A percentile compares a stretch with the other conserved stretches of the same genome.
Evolutionary conservation across 108 stramenopile species (phyloP).

Genomic region (Skeletonema marinoi): DNA sequence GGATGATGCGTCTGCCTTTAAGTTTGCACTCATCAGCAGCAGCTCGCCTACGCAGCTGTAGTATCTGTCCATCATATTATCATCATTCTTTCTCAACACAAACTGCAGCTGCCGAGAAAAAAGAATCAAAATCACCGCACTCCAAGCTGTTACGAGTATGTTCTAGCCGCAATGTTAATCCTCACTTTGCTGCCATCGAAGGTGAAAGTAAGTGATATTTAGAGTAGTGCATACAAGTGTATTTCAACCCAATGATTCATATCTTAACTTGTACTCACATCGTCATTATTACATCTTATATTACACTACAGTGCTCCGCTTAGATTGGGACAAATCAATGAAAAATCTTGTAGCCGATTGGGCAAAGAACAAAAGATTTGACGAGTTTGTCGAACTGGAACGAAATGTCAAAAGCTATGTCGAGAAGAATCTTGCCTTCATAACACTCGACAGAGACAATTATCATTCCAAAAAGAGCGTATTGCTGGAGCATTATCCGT

Average conservation of each 20-base stretch:
- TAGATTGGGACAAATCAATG: conserved; percentile 15
- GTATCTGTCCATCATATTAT: background rate
- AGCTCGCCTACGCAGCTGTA: background rate
- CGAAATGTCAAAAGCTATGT: conserved; percentile 10
- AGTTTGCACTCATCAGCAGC: background rate
- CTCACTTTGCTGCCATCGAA: conserved; percentile 32
- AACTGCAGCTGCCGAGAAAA: background rate
- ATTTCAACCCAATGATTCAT: too few species aligned
- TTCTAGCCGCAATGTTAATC: conserved; percentile 17
- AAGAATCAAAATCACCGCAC: conserved; percentile 21
- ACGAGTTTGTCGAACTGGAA: conserved; percentile 13
- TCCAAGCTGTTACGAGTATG: conserved; percentile 29
- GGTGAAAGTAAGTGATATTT: background rate
- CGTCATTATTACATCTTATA: too few species aligned
- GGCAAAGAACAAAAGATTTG: conserved; percentile 12
- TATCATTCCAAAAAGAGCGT: background rate
- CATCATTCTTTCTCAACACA: background rate
- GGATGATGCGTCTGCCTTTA: background rate
- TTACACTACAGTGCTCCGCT: background rate
- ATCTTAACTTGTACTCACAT: too few species aligned
- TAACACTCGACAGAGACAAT: background rate
- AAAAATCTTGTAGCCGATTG: conserved; percentile 3
- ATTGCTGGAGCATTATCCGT: background rate
- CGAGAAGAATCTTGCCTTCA: conserved; percentile 15
- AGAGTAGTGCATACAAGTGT: too few species aligned